Evolutionary conservation across 2,329 filamentous ascomycete genomes (phyloP), one percentile per base, ranked within the genome.

Genomic region (Verruconis gallopava): DNA sequence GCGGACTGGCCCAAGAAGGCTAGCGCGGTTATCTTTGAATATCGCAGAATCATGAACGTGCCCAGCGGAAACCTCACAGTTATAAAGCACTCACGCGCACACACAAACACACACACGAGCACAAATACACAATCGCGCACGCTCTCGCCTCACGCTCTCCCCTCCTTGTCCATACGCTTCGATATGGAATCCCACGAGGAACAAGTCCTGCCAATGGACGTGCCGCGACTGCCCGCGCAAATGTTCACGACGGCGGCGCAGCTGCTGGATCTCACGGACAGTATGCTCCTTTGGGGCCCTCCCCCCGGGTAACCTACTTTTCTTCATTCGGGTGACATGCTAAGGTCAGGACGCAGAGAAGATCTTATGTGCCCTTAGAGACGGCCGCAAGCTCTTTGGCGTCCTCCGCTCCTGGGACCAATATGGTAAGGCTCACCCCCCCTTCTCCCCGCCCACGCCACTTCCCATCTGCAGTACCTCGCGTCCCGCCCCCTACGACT

Each of bases 221-320:
- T 66, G 4, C 72, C 75, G 48, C 81, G 85, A 62, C 68, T 89
- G 30, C 84, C 84, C 12, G 88, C 88, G 46, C 89, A 98, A 68
- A 95, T 96, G 81, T 98, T 98, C 66, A 93, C 91, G 14, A 98
- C 91, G 21, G 91, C 91, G 21, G 88, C 91, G 42, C 91, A 96
- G 68, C 70, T 98, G 45, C 69, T 98, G 45, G 91, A 98, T 60
- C 72, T 98, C 55, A 96, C 91, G 53, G 91, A 98, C 67, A 98
- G 89, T 96, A 14, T 18, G 44, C 14, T 35, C 41, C 6, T n/a
- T n/a, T n/a, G n/a, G n/a, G n/a, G n/a, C n/a, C n/a, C n/a, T n/a
- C 14, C 18, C n/a, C 21, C 20, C 33, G 9, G 17, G 40, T 5
- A 37, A 6, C 5, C 34, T n/a, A n/a, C 11, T 4, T 14, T 11